Conservation (phyloP, 139 green algal genomes). For the Chlamydomonas schloesseri region DNA sequence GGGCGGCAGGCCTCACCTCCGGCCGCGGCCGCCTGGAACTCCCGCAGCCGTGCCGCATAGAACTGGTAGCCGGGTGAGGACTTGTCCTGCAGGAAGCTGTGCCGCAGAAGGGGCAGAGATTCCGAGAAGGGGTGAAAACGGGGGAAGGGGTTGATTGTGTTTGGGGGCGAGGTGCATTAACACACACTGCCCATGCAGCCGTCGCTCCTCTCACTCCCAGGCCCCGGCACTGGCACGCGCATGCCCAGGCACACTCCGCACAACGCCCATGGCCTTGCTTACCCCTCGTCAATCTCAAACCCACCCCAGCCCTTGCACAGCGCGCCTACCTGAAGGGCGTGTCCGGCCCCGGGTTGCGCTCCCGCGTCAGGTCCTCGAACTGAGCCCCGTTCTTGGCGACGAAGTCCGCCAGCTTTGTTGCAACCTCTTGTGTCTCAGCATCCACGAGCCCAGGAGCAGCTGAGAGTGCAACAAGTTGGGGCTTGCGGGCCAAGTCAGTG, state of each 20-base stretch:
- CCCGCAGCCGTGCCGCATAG: slow-evolving; percentile 60
- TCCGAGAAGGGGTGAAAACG: too few relatives aligned
- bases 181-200: too few relatives aligned
- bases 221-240: too few relatives aligned
- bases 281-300: too few relatives aligned
- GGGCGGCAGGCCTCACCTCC: too few relatives aligned
- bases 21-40: slow-evolving; percentile 18
- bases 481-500: background rate
- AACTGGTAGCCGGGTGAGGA: slow-evolving; percentile 59
- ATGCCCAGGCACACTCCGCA: too few relatives aligned
- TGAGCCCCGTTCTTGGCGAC: slow-evolving; percentile 77
- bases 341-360: slow-evolving; percentile 68
- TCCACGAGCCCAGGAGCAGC: slow-evolving; percentile 18
- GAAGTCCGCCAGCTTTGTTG: slow-evolving; percentile 80
- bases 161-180: too few relatives aligned
- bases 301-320: too few relatives aligned
- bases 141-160: too few relatives aligned
- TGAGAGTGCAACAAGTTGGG: background rate
- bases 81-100: slow-evolving; percentile 78
- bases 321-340: slow-evolving; percentile 76
- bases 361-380: slow-evolving; percentile 77
- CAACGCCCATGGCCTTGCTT: too few relatives aligned
- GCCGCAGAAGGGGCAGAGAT: too few relatives aligned
- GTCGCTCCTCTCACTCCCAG: too few relatives aligned
- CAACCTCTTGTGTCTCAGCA: slow-evolving; percentile 54